Conservation (phyloP, 805 yeast genomes). For the Ogataea pini region DNA sequence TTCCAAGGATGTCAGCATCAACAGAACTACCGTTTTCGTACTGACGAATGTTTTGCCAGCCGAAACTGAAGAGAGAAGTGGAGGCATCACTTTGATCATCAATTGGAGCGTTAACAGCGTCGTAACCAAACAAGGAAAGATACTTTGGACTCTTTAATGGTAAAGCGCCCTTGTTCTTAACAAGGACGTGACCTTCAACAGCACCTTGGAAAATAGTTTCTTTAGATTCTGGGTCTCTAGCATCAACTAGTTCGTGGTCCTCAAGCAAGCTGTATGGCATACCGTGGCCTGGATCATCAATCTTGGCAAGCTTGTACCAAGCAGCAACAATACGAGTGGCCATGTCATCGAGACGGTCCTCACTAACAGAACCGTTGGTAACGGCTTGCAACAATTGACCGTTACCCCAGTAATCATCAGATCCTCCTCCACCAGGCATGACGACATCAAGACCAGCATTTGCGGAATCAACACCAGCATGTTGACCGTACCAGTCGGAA, state of each 20-base stretch:
- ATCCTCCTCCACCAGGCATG: constrained; percentile 50
- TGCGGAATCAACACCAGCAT: constrained; percentile 55
- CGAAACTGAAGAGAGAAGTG: constrained; percentile 12
- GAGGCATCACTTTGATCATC: constrained; percentile 3
- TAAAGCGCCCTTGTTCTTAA: constrained; percentile 53
- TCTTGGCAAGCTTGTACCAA: constrained; percentile 46
- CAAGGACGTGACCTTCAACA: constrained; percentile 54
- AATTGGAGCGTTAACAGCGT: constrained; percentile 10
- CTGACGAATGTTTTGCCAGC: constrained; percentile 6
- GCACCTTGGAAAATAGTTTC: constrained; percentile 54
- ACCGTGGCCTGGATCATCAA: constrained; percentile 41
- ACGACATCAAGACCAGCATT: constrained; percentile 64
- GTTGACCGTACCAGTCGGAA: constrained; percentile 69
- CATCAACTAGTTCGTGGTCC: constrained; percentile 57
- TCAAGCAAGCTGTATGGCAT: constrained; percentile 50
- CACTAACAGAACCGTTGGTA: constrained; percentile 55
- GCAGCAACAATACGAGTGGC: constrained; percentile 60
- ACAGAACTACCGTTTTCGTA: constrained; percentile 15
- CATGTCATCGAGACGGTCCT: constrained; percentile 60
- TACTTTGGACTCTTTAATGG: constrained; percentile 58
- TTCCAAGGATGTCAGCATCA: not conserved
- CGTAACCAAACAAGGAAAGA: constrained; percentile 28
- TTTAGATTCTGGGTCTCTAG: constrained; percentile 48
- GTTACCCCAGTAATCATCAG: constrained; percentile 44
- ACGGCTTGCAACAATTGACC: constrained; percentile 56